A percentile compares a stretch with the other conserved stretches of the same genome.
These are phyloP conservation scores for Rhodotorula glutinis DNA, from an alignment of 1,284 basidiomycete genomes.

Conservation along the genomic window DNA sequence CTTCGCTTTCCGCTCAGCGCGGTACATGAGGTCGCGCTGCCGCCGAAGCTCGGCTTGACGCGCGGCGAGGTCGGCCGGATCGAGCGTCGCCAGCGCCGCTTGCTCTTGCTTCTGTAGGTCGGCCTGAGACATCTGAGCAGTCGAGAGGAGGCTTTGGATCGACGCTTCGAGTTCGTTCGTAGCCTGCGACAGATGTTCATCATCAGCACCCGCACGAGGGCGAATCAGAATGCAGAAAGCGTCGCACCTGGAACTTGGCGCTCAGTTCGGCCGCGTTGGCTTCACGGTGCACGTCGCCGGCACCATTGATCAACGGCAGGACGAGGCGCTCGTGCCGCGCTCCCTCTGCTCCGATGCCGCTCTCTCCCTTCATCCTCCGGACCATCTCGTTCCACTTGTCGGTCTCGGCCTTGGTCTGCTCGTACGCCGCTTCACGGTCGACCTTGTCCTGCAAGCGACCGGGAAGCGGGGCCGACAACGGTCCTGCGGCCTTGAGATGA, in stretches of 20 bases:
- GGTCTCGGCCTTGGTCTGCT: slow-evolving; percentile 85
- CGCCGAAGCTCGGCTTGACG: slow-evolving; percentile 76
- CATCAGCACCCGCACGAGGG: too few species aligned
- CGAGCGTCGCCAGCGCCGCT: slow-evolving; percentile 33
- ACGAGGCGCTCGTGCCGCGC: slow-evolving; percentile 40
- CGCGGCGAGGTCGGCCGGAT: slow-evolving; percentile 68
- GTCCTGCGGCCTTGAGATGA: slow-evolving; percentile 54
- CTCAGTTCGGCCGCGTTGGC: slow-evolving; percentile 59
- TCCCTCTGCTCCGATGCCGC: slow-evolving; percentile 35
- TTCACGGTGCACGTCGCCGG: slow-evolving; percentile 33
- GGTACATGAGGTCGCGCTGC: slow-evolving; percentile 91
- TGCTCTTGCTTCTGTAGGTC: slow-evolving; percentile 39
- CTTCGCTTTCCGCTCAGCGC: slow-evolving; percentile 86
- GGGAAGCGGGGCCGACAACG: slow-evolving; percentile 80
- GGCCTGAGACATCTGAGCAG: slow-evolving; percentile 45
- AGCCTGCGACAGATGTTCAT: slow-evolving; percentile 11
- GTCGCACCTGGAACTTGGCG: slow-evolving; percentile 56
- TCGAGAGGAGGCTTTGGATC: slow-evolving; percentile 46
- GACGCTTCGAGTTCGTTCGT: slow-evolving; percentile 41
- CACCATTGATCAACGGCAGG: slow-evolving; percentile 37
- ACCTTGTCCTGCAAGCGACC: slow-evolving; percentile 81
- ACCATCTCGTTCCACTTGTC: slow-evolving; percentile 92
- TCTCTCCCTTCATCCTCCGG: slow-evolving; percentile 65
- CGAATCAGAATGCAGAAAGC: not conserved
- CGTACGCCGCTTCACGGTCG: slow-evolving; percentile 90